Evolutionary conservation across 305 asterid species (phyloP), one percentile per base, ranked within the genome.

Genomic region (Ruellia speciosa): DNA sequence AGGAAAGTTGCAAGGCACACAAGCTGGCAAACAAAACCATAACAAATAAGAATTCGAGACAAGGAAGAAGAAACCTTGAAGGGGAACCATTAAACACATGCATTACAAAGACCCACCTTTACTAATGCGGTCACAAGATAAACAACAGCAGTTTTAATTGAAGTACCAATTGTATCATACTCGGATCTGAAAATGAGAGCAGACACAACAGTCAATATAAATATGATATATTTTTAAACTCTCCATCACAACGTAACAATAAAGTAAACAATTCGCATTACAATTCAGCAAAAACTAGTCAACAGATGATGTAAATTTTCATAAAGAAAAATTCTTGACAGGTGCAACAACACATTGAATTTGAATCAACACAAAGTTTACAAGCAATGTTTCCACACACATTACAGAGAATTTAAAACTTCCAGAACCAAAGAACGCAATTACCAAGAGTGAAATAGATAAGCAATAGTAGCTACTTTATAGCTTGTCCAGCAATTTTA

Each of bases 1-100:
- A 92, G 96, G 84, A 92, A 92, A 28, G 99, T 88, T 34, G 99
- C 99, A 51, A 92, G 84, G 71, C 97, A 92, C 70, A 88, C 99
- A 59, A 93, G 94, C 99, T 90, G 93, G 66, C 61, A 59, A 53
- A 61, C 37, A 15, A 31, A 49, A 40, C 18, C 37, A 15, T 28
- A 41, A 40, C 15, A 34, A 14, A 54, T 59, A 33, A 50, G 70
- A 55, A 50, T 9, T 4, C 48, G n/a, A 3, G 8, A 31, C 24
- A 55, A 51, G n/a, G 1, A 19, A 49, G 56, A 37, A 19, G 41
- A 60, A 59, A 63, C 46, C 31, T 14, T 18, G 34, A 9, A 41
- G 49, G 54, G 34, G 18, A 62, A 68, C 20, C 17, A 35, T 31
- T 52, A 18, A 14, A 15, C 31, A 49, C 5, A 7, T 37, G 12